phyloP scores from a whole-genome alignment of 2,329 filamentous ascomycete species.

The Lachnellula subtilissima region DNA sequence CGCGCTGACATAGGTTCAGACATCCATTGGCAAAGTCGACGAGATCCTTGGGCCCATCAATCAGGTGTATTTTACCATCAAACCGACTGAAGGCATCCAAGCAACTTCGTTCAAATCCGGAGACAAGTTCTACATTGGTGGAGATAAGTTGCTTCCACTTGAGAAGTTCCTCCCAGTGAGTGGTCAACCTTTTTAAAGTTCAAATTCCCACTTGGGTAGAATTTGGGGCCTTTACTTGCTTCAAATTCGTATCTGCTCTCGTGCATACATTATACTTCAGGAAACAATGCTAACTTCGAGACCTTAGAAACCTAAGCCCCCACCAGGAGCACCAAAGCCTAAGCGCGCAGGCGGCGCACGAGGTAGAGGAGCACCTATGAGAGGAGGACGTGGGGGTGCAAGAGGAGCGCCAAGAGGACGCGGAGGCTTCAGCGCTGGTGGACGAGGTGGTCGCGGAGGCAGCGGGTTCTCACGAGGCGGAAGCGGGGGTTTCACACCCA shows the following conservation, averaged over 20 bases:
- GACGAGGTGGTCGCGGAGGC: slow-evolving; percentile 38
- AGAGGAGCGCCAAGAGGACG: slow-evolving; percentile 51
- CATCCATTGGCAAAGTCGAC: slow-evolving; percentile 91
- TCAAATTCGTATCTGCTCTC: background rate
- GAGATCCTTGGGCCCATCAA: slow-evolving; percentile 97
- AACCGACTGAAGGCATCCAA: slow-evolving; percentile 93
- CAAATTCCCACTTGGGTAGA: background rate
- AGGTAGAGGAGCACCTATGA: slow-evolving; percentile 40
- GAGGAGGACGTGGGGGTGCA: slow-evolving; percentile 37
- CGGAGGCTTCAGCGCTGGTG: slow-evolving; percentile 42
- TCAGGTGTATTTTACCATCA: slow-evolving; percentile 97
- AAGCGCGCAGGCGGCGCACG: slow-evolving; percentile 63
- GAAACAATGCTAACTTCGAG: background rate
- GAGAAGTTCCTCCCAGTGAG: slow-evolving; percentile 83
- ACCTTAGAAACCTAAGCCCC: slow-evolving; percentile 67
- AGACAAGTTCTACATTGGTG: slow-evolving; percentile 94
- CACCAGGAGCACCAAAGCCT: slow-evolving; percentile 61
- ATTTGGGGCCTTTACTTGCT: background rate
- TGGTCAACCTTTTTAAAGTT: background rate
- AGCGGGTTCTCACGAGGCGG: slow-evolving; percentile 33
- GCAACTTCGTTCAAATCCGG: slow-evolving; percentile 90
- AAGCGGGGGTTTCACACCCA: slow-evolving; percentile 28
- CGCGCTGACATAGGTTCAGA: slow-evolving; percentile 42
- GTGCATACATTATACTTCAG: background rate
- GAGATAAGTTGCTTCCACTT: slow-evolving; percentile 89